Evolutionary conservation across 225 moss, liverwort and hornwort genomes (phyloP).

Genomic region (Neckera pumila): DNA sequence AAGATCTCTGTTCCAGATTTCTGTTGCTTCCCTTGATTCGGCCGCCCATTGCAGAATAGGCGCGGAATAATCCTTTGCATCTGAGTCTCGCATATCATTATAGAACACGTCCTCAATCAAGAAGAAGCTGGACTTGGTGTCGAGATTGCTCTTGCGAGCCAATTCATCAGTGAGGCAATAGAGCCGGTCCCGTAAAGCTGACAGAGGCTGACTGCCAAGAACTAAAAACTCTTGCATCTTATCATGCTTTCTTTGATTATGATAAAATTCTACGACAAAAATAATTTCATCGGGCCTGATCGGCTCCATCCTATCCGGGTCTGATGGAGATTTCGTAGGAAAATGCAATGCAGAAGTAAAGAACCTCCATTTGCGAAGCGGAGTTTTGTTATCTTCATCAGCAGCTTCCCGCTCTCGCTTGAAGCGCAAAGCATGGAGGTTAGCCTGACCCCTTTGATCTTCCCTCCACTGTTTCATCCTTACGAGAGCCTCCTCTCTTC

Average conservation of each 20-base stretch:
- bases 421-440: slow-evolving; percentile 56
- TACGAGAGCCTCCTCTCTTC: slow-evolving; percentile 53
- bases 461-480: slow-evolving; percentile 75
- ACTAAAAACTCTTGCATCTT: slow-evolving; percentile 92
- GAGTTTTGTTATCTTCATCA: slow-evolving; percentile 34
- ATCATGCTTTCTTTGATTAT: slow-evolving; percentile 51
- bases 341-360: slow-evolving; percentile 46
- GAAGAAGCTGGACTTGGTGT: slow-evolving; percentile 72
- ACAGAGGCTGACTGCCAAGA: slow-evolving; percentile 69
- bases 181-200: slow-evolving; percentile 71
- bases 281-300: slow-evolving; percentile 49
- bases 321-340: slow-evolving; percentile 19
- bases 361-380: slow-evolving; percentile 40
- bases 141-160: slow-evolving; percentile 49
- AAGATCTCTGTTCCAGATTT: slow-evolving; percentile 63
- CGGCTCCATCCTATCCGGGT: slow-evolving; percentile 21
- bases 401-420: slow-evolving; percentile 48
- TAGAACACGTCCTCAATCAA: slow-evolving; percentile 88
- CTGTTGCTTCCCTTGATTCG: slow-evolving; percentile 51
- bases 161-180: slow-evolving; percentile 85
- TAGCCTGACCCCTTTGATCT: slow-evolving; percentile 29
- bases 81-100: slow-evolving; percentile 66
- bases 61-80: slow-evolving; percentile 60
- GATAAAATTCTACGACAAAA: slow-evolving; percentile 72
- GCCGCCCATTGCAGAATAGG: slow-evolving; percentile 71